Evolutionary conservation across 208 protist species (phyloP), one percentile per base, ranked within the genome.

Genomic region (Balamuthia mandrillaris): DNA sequence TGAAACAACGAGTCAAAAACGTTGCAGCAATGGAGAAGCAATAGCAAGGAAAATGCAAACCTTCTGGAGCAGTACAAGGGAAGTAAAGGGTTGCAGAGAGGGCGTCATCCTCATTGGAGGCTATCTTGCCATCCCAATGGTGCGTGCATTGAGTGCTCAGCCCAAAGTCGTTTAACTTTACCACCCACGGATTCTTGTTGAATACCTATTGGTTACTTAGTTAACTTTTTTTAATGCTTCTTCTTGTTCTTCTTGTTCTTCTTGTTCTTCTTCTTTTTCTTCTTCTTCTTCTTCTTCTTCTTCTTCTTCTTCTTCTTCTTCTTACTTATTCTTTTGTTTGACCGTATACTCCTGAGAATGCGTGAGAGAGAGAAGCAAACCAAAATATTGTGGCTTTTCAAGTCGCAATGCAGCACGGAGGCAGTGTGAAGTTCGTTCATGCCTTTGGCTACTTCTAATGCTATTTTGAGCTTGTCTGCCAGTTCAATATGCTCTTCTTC

Each of bases 81-180:
- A 77, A 77, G 66, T 77, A 77, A 39, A 77, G 49, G 9, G 66
- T 77, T 27, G 66, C 44, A 18, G 49, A 39, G 66, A n/a, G 21
- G 10, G 66, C 49, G 12, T 39, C 66, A 21, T 77, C 54, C n/a
- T n/a, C n/a, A n/a, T n/a, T n/a, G n/a, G n/a, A n/a, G 66, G 66
- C 66, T 31, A 31, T 31, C 24, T 31, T 31, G 10, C 58, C 58
- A 33, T 27, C 10, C 35, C 2, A 27, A 18, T 9, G 29, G 16
- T 56, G 29, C 44, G 49, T 77, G 29, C 54, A 77, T 24, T 77
- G 66, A 12, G 66, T 77, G 44, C 66, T 77, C 44, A 77, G 44
- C 35, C 66, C 66, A 54, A 77, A 77, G 44, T 77, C 66, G 29
- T 16, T 77, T 29, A 77, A 31, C 44, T 77, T 77, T 39, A 77